Evolutionary conservation across 306 rosid genomes (phyloP).

Genomic region (Trifolium subterraneum): DNA sequence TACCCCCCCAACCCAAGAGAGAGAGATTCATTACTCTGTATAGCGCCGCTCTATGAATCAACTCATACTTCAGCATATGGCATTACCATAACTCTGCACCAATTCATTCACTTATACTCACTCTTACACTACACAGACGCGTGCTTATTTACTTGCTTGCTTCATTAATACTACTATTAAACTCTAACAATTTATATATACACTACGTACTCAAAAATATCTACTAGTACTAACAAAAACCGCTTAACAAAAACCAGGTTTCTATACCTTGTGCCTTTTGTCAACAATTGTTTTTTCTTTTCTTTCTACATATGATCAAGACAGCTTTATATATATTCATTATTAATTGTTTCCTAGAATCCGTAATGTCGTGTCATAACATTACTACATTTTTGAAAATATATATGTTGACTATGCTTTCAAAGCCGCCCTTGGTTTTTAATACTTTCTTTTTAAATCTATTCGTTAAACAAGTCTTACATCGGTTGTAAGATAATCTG

Average conservation of each 20-base stretch:
- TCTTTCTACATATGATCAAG: background rate
- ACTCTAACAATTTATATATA: too few relatives aligned
- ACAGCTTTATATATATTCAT: background rate
- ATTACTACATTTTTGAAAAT: background rate
- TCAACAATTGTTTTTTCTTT: too few relatives aligned
- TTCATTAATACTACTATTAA: too few relatives aligned
- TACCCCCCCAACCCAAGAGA: too few relatives aligned
- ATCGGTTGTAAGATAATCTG: too few relatives aligned
- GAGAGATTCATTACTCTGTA: background rate
- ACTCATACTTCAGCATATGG: conserved; percentile 24
- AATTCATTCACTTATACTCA: background rate
- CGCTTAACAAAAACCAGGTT: background rate
- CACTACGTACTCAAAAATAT: too few relatives aligned
- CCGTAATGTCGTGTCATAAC: conserved; percentile 25
- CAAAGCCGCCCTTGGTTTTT: conserved; percentile 1
- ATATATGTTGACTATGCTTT: background rate
- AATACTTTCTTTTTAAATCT: background rate
- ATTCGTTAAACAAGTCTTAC: too few relatives aligned
- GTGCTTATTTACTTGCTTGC: too few relatives aligned
- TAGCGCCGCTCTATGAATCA: conserved; percentile 18
- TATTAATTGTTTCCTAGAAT: conserved; percentile 33
- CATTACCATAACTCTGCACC: background rate
- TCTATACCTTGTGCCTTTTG: background rate
- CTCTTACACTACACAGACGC: background rate
- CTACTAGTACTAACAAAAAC: background rate